Percentiles rank a stretch among this genome's conserved stretches.
phyloP scores from a whole-genome alignment of 2,329 filamentous ascomycete genomes.

The Apiospora arundinis region DNA sequence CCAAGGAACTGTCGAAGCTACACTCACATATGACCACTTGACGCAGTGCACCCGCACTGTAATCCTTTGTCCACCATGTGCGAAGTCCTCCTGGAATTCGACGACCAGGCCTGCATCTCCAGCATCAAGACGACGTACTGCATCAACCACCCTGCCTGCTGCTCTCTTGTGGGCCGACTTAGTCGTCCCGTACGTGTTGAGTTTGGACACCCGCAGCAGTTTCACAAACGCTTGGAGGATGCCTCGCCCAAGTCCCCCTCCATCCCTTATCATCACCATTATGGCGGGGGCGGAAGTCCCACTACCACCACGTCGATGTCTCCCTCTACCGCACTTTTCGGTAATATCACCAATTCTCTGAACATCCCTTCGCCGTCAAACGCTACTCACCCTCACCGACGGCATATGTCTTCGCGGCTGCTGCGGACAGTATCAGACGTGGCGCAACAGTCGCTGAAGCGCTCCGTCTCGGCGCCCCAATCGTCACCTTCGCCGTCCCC shows the following conservation, averaged over 20 bases:
- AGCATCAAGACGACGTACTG: neutral
- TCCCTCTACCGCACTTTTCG: neutral
- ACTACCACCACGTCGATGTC: neutral
- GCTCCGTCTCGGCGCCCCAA: neutral
- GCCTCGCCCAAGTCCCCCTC: neutral
- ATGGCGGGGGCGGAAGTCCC: neutral
- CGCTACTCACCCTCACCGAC: neutral
- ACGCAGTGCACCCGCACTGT: neutral
- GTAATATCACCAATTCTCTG: neutral
- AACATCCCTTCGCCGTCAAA: neutral
- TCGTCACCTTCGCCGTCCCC: neutral
- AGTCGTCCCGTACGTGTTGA: constrained; percentile 5
- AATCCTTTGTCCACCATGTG: neutral
- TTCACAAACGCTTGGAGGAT: neutral
- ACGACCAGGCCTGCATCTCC: neutral
- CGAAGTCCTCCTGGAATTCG: neutral
- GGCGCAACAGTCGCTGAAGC: constrained; percentile 12
- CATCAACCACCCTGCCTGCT: constrained; percentile 5
- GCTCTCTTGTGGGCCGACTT: neutral
- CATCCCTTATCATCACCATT: neutral
- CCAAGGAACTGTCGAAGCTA: neutral
- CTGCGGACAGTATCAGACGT: neutral
- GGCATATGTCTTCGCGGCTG: neutral
- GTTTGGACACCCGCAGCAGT: constrained; percentile 10
- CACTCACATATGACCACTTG: neutral